Conservation (phyloP, 495 filamentous ascomycete genomes). For the Letharia columbiana region DNA sequence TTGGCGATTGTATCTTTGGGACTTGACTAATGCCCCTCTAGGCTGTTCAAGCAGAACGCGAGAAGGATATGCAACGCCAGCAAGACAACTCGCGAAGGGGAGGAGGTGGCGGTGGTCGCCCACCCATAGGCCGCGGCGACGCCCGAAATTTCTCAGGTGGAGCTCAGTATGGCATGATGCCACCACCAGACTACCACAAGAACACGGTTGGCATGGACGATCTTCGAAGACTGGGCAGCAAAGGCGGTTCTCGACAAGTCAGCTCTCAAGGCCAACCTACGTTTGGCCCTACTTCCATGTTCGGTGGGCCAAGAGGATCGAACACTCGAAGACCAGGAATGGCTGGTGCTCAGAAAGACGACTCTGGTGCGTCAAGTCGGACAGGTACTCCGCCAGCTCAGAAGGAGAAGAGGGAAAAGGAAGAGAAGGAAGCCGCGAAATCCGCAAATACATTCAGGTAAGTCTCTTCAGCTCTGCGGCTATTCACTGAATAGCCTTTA, state of each 20-base stretch:
- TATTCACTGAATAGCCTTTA: slow-evolving; percentile 24
- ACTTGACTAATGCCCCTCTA: slow-evolving; percentile 32
- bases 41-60: slow-evolving; percentile 60
- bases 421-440: slow-evolving; percentile 56
- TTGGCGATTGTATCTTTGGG: not conserved
- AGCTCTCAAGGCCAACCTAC: slow-evolving; percentile 45
- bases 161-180: slow-evolving; percentile 53
- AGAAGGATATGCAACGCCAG: slow-evolving; percentile 49
- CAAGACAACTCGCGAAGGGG: slow-evolving; percentile 35
- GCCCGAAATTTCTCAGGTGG: slow-evolving; percentile 64
- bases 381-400: slow-evolving; percentile 72
- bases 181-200: slow-evolving; percentile 58
- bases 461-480: slow-evolving; percentile 16
- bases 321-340: slow-evolving; percentile 71
- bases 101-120: slow-evolving; percentile 52
- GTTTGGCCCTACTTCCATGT: slow-evolving; percentile 72
- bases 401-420: slow-evolving; percentile 50
- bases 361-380: slow-evolving; percentile 74
- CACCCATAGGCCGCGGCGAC: slow-evolving; percentile 72
- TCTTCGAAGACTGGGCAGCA: slow-evolving; percentile 62
- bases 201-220: slow-evolving; percentile 87
- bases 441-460: slow-evolving; percentile 88
- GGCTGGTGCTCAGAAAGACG: slow-evolving; percentile 67
- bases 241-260: slow-evolving; percentile 52
- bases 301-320: slow-evolving; percentile 63